A percentile compares a stretch with the other conserved stretches of the same genome.
Evolutionary conservation across 352 stramenopile genomes (phyloP).

Genomic region (Phytopythium aichiense): DNA sequence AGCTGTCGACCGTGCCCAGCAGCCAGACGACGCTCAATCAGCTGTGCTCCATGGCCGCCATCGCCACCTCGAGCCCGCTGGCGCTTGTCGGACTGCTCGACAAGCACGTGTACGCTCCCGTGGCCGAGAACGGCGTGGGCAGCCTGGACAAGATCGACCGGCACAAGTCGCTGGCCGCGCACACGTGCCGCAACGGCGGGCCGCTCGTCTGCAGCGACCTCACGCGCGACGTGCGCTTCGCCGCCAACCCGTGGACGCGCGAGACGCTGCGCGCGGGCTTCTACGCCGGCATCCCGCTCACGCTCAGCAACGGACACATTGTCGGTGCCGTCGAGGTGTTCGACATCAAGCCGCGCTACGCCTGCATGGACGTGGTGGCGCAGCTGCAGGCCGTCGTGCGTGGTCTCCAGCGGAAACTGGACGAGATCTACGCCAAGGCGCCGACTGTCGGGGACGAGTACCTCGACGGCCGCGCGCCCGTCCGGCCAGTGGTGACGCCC

Average conservation of each 20-base stretch:
- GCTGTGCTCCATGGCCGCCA: slow-evolving; percentile 78
- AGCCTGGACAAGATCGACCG: slow-evolving; percentile 41
- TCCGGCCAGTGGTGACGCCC: not conserved
- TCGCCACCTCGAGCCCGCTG: slow-evolving; percentile 64
- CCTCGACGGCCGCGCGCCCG: not conserved
- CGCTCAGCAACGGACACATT: slow-evolving; percentile 45
- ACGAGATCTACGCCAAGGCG: slow-evolving; percentile 14
- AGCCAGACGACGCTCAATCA: slow-evolving; percentile 54
- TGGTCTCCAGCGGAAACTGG: slow-evolving; percentile 45
- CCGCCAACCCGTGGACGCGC: slow-evolving; percentile 37
- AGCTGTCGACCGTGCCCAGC: slow-evolving; percentile 21
- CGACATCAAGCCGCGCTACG: slow-evolving; percentile 31
- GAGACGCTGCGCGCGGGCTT: slow-evolving; percentile 41
- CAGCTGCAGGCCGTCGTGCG: slow-evolving; percentile 58
- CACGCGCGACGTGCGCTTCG: slow-evolving; percentile 42
- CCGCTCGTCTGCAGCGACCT: slow-evolving; percentile 59
- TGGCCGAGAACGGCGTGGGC: slow-evolving; percentile 38
- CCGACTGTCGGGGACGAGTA: slow-evolving; percentile 3
- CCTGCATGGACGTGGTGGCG: slow-evolving; percentile 41
- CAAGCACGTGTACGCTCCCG: slow-evolving; percentile 66
- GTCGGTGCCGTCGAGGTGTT: slow-evolving; percentile 60
- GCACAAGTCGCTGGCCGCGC: slow-evolving; percentile 45
- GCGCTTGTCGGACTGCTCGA: slow-evolving; percentile 69
- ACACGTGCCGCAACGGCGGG: slow-evolving; percentile 46
- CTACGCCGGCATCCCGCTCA: slow-evolving; percentile 67